These are phyloP conservation scores for Gyrodon lividus DNA, from an alignment of 768 basidiomycete species.

Conservation along the genomic window DNA sequence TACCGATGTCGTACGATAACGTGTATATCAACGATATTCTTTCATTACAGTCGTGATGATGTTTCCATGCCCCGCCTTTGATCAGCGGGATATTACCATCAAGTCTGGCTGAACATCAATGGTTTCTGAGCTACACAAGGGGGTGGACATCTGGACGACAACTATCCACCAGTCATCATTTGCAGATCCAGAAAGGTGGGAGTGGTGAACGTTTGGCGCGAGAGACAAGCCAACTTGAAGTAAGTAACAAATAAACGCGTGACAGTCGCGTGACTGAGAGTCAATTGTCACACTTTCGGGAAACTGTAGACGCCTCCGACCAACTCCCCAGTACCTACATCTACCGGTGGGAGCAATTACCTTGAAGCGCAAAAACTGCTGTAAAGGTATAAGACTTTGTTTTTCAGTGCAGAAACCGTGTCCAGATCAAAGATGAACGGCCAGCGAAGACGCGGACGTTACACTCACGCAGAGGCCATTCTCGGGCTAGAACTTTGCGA, in stretches of 20 bases:
- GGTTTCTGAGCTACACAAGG: too few relatives aligned
- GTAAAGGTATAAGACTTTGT: background rate
- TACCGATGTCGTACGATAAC: too few relatives aligned
- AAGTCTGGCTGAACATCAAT: too few relatives aligned
- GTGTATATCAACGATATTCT: too few relatives aligned
- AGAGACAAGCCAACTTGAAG: too few relatives aligned
- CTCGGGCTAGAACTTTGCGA: constrained; percentile 71
- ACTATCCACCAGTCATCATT: too few relatives aligned
- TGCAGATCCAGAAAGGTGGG: too few relatives aligned
- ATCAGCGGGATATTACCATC: too few relatives aligned
- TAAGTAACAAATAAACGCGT: constrained; percentile 29
- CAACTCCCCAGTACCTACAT: background rate
- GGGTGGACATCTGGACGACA: too few relatives aligned
- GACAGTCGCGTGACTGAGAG: constrained; percentile 27
- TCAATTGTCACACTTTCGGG: constrained; percentile 2
- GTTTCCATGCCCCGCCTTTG: too few relatives aligned
- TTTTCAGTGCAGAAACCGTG: constrained; percentile 1
- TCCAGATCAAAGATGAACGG: constrained; percentile 7
- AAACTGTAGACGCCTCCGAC: background rate
- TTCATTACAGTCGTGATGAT: too few relatives aligned
- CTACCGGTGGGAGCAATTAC: background rate
- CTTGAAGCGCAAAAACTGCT: background rate
- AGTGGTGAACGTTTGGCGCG: too few relatives aligned
- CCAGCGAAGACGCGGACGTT: constrained; percentile 34
- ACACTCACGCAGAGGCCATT: constrained; percentile 69